phyloP scores from a whole-genome alignment of 1,139 yeast genomes.

The Zhuliangozyma blackwelliae region DNA sequence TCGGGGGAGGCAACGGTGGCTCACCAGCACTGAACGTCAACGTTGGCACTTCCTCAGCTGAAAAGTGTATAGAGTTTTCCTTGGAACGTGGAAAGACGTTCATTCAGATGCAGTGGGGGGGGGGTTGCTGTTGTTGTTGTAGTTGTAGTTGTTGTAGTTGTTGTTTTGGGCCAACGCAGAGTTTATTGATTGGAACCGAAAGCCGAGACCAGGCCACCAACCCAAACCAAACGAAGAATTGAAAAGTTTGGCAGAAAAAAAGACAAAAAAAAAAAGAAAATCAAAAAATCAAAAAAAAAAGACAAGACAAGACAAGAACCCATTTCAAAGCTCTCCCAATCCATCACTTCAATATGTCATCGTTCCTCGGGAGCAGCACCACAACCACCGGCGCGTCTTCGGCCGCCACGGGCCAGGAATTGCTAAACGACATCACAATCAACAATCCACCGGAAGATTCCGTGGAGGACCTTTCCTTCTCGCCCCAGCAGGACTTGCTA shows the following conservation, averaged over 20 bases:
- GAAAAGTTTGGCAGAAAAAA: neutral
- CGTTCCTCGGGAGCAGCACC: slow-evolving; percentile 4
- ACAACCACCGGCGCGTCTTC: slow-evolving; percentile 15
- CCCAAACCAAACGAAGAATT: neutral
- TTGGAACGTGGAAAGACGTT: neutral
- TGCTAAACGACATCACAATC: slow-evolving; percentile 71
- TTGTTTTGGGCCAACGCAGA: too few relatives aligned
- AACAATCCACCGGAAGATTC: slow-evolving; percentile 91
- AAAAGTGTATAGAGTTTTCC: neutral
- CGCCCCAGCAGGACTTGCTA: slow-evolving; percentile 83
- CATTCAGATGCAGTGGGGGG: too few relatives aligned
- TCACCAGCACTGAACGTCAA: slow-evolving; percentile 3
- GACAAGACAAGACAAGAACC: neutral
- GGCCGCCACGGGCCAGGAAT: slow-evolving; percentile 62
- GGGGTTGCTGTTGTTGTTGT: too few relatives aligned
- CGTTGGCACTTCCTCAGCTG: slow-evolving; percentile 9
- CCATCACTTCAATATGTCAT: too few relatives aligned
- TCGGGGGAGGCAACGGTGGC: slow-evolving; percentile 1
- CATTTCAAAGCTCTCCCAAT: neutral
- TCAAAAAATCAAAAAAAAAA: neutral
- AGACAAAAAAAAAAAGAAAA: neutral
- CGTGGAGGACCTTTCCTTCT: slow-evolving; percentile 78
- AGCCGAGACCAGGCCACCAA: too few relatives aligned
- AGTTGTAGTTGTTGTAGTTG: too few relatives aligned
- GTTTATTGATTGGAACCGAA: too few relatives aligned